phyloP scores from a whole-genome alignment of 1,139 yeast species.

The Kodamaea sp. region DNA sequence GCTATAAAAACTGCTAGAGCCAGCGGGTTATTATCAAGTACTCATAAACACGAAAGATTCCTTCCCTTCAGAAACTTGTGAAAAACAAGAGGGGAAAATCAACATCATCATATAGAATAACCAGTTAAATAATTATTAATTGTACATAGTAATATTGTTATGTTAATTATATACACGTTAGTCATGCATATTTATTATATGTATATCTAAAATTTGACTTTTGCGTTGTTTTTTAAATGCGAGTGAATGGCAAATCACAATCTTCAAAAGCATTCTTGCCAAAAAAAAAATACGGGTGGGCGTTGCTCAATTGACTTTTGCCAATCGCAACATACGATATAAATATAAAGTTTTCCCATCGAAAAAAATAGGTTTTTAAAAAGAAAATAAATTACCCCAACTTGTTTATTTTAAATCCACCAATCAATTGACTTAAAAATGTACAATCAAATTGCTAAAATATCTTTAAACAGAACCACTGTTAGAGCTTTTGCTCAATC shows the following conservation, averaged over 20 bases:
- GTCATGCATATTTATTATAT: not conserved
- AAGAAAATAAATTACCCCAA: not conserved
- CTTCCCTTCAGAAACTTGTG: slow-evolving; percentile 41
- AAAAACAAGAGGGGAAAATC: slow-evolving; percentile 1
- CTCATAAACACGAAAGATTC: slow-evolving; percentile 51
- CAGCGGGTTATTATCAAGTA: slow-evolving; percentile 61
- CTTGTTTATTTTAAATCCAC: not conserved
- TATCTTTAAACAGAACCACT: slow-evolving; percentile 22
- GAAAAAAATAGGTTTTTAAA: not conserved
- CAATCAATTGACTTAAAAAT: slow-evolving; percentile 15
- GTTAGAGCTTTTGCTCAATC: slow-evolving; percentile 39
- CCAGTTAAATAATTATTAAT: not conserved
- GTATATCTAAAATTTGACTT: not conserved
- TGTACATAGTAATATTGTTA: not conserved
- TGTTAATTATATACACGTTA: too few species aligned
- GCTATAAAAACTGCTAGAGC: slow-evolving; percentile 70
- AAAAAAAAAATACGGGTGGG: too few species aligned
- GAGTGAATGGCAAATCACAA: too few species aligned
- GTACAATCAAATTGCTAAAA: slow-evolving; percentile 37
- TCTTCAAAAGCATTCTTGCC: too few species aligned
- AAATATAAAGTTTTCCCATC: too few species aligned
- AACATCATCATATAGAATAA: not conserved
- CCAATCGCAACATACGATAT: slow-evolving; percentile 1
- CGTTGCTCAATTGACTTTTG: not conserved
- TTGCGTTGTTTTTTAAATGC: too few species aligned